These are phyloP conservation scores for Agaricus blazei DNA, from an alignment of 768 basidiomycete genomes.

Conservation along the genomic window DNA sequence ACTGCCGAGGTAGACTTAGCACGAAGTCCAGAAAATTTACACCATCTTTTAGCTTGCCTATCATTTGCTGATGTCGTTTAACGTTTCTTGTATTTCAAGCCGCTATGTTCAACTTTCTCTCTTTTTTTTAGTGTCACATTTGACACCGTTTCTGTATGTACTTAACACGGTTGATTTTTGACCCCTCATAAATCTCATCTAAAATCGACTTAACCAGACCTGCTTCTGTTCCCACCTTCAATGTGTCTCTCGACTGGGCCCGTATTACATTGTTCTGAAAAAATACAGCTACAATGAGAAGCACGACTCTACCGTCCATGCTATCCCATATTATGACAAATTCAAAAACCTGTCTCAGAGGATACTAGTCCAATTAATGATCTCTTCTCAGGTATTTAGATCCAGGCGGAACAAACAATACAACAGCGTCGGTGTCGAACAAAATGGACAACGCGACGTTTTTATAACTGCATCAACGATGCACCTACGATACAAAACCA, in stretches of 20 bases:
- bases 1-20: neutral
- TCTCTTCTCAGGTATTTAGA: constrained; percentile 2
- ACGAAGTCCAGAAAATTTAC: neutral
- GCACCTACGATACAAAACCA: constrained; percentile 31
- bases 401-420: constrained; percentile 57
- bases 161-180: no score
- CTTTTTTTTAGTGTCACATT: no score
- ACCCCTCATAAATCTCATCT: no score
- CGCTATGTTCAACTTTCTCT: no score
- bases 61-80: neutral
- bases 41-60: neutral
- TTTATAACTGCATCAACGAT: constrained; percentile 45
- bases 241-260: neutral
- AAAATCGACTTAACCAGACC: neutral
- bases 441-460: constrained; percentile 46
- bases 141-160: no score
- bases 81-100: no score
- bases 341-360: constrained; percentile 9
- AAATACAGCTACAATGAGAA: neutral
- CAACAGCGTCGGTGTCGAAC: constrained; percentile 41
- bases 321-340: neutral
- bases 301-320: neutral
- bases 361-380: constrained; percentile 9
- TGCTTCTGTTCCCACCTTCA: neutral
- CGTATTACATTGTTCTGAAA: neutral